Percentiles rank a stretch among this genome's conserved stretches.
phyloP scores from a whole-genome alignment of 306 rosid species.

The Vicia villosa region DNA sequence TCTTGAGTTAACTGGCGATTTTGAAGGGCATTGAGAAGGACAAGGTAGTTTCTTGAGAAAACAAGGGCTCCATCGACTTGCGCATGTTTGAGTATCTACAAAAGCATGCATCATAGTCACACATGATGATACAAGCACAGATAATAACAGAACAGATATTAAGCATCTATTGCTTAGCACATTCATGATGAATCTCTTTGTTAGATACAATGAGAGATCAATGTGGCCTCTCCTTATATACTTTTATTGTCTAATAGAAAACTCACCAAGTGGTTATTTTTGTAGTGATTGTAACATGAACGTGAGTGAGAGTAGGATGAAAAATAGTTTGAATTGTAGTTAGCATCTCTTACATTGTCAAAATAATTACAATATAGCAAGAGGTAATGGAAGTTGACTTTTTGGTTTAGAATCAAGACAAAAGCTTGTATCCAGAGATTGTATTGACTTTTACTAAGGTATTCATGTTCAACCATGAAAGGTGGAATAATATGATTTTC shows the following conservation, averaged over 20 bases:
- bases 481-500: too few relatives aligned
- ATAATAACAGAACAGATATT: slow-evolving; percentile 33
- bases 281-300: slow-evolving; percentile 10
- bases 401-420: too few relatives aligned
- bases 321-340: slow-evolving; percentile 1
- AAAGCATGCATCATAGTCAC: slow-evolving; percentile 38
- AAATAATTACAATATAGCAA: neutral
- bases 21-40: slow-evolving; percentile 59
- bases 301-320: neutral
- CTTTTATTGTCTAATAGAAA: slow-evolving; percentile 11
- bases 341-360: slow-evolving; percentile 33
- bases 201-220: slow-evolving; percentile 8
- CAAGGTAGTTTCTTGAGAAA: slow-evolving; percentile 47
- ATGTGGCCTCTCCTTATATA: slow-evolving; percentile 9
- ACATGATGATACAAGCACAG: slow-evolving; percentile 32
- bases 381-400: slow-evolving; percentile 29
- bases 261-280: slow-evolving; percentile 40
- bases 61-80: slow-evolving; percentile 46
- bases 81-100: slow-evolving; percentile 45
- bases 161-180: slow-evolving; percentile 30
- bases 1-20: slow-evolving; percentile 46
- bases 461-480: too few relatives aligned
- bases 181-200: slow-evolving; percentile 44
- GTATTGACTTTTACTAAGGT: too few relatives aligned
- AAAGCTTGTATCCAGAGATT: too few relatives aligned